Evolutionary conservation across 441 rosid genomes (phyloP), one percentile per base, ranked within the genome.

Genomic region (Adansonia madagascariensis): DNA sequence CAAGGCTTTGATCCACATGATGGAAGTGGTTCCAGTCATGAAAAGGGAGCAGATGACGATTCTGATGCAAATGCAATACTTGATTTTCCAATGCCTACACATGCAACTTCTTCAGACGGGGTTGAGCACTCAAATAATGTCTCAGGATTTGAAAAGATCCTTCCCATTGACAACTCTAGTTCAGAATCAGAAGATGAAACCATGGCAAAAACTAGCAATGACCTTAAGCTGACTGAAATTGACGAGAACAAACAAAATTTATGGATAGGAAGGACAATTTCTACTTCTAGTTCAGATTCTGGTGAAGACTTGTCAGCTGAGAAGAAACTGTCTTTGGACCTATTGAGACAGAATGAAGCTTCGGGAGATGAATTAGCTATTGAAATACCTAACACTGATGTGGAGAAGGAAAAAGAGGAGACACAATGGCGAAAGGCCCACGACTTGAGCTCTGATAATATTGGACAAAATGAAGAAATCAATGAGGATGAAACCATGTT

Each of bases 141-240:
- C 31, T 27, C 31, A 24, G 75, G 12, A 22, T 76, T 41, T 10
- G 73, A 83, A 22, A 27, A 78, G 52, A 73, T 62, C 52, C 31
- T 46, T 69, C 43, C 76, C 18, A 47, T 72, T 5, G 60, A 75
- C 43, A 70, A 73, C 65, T 55, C 46, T 6, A 50, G 22, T 31
- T 79, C 74, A 12, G 84, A 85, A 65, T 62, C 79, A 43, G 78
- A 76, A 18, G 59, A 22, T 24, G 81, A 53, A 73, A 61, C 79
- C 50, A 6, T 43, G 53, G 61, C 39, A 53, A 75, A 68, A 57
- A 63, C 41, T 7, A 50, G 59, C 2, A 20, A 18, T 35, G 3
- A 20, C 3, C 60, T 56, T 31, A 14, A 75, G 68, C 68, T 20
- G 52, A 22, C 65, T 61, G 74, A 53, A 71, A 4, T 63, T 49